Evolutionary conservation across 495 filamentous ascomycete genomes (phyloP), one percentile per base, ranked within the genome.

Genomic region (Saxispiralis lemnorum): DNA sequence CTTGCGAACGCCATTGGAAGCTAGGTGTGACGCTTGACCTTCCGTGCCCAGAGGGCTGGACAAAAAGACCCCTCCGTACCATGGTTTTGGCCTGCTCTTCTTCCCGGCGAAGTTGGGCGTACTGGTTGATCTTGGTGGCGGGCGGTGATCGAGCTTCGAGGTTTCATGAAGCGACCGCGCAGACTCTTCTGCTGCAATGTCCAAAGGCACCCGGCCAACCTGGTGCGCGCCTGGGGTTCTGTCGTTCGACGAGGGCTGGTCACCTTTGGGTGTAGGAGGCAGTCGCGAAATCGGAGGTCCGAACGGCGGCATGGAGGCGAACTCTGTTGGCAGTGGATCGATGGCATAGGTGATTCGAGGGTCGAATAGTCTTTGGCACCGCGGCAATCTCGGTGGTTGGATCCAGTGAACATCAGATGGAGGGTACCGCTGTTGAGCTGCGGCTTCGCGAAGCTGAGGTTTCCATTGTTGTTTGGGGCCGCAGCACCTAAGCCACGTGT

Each of bases 121-220:
- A 28, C 42, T 48, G 20, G 35, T 31, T 2, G 39, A 48, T n/a
- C 39, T 48, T 14, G 24, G 43, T 9, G 46, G 35, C 15, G 37
- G 12, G 6, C 38, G 30, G 15, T 28, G 7, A 1, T 6, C n/a
- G 12, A 41, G 31, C 13, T 46, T 41, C 20, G 50, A 40, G 14
- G 46, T 36, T 37, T 53, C 50, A 1, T 46, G 41, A 7, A 53
- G 39, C 16, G 50, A 45, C 24, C 45, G 46, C n/a, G 46, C 50
- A 16, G 50, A 53, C 14, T 46, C 39, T 12, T 53, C 46, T 13
- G 50, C 50, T 31, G 50, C 50, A 14, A 49, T 32, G 32, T 39
- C 41, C 2, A 15, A 15, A 1, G 41, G 36, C 1, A 36, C 21
- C 2, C 50, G 50, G 9, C 50, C 50, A n/a, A 41, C 44, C 30